A percentile compares a stretch with the other conserved stretches of the same genome.
phyloP scores from a whole-genome alignment of 1,139 yeast species.

The Suhomyces terraborum region DNA sequence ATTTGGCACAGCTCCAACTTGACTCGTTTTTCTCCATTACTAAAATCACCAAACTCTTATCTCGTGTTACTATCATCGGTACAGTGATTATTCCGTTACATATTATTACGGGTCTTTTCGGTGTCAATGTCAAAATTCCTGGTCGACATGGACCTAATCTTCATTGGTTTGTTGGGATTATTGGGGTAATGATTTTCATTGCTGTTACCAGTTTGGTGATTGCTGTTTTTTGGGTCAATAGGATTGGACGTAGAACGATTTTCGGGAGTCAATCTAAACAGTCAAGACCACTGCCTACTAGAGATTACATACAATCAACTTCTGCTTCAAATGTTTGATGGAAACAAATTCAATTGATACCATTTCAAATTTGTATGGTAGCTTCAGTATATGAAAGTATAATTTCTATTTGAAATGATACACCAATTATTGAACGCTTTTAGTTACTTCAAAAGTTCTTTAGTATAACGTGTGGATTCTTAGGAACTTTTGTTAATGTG shows the following conservation, averaged over 20 bases:
- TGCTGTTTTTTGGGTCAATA: constrained; percentile 42
- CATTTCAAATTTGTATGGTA: neutral
- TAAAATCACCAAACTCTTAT: constrained; percentile 80
- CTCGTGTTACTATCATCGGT: constrained; percentile 88
- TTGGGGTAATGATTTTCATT: constrained; percentile 40
- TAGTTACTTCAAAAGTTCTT: too few species aligned
- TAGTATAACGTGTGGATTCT: too few species aligned
- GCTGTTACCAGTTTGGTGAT: constrained; percentile 32
- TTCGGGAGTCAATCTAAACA: neutral
- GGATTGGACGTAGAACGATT: constrained; percentile 11
- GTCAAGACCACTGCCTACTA: too few species aligned
- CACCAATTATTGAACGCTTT: too few species aligned
- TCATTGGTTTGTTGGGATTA: constrained; percentile 43
- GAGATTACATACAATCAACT: too few species aligned
- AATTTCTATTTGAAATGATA: too few species aligned
- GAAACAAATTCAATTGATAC: too few species aligned
- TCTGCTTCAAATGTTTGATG: too few species aligned
- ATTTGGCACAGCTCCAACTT: constrained; percentile 90
- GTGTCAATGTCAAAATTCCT: constrained; percentile 93
- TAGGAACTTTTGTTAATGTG: too few species aligned
- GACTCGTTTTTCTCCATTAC: constrained; percentile 86
- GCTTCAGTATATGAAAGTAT: neutral
- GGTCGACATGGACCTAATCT: constrained; percentile 52
- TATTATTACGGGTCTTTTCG: constrained; percentile 87
- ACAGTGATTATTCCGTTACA: constrained; percentile 89